A percentile compares a stretch with the other conserved stretches of the same genome.
Evolutionary conservation across 2,329 filamentous ascomycete species (phyloP).

Genomic region (Colletotrichum acutatum): DNA sequence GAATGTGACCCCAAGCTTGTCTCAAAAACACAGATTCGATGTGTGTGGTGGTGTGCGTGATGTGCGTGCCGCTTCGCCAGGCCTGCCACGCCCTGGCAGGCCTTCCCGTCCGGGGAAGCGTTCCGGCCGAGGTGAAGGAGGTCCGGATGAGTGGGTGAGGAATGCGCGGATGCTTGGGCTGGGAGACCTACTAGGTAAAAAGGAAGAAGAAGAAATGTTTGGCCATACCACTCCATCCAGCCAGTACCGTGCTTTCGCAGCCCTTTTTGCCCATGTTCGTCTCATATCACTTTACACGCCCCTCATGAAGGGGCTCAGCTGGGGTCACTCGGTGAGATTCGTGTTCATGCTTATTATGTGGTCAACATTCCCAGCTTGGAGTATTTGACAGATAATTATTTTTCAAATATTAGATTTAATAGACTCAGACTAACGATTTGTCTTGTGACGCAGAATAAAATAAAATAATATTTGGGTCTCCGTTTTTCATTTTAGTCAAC

Average conservation of each 20-base stretch:
- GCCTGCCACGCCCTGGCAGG: conserved; percentile 27
- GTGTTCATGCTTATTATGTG: conserved; percentile 34
- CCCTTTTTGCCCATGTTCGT: neutral
- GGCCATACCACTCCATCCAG: no score
- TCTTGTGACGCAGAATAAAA: neutral
- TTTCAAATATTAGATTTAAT: neutral
- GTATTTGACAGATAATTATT: neutral
- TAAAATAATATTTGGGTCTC: no score
- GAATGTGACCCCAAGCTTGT: conserved; percentile 9
- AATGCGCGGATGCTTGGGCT: conserved; percentile 2
- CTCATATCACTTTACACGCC: conserved; percentile 22
- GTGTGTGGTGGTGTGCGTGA: neutral
- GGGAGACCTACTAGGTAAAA: neutral
- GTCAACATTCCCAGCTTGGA: neutral
- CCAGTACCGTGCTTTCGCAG: neutral
- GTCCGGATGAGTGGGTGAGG: neutral
- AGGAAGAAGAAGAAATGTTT: conserved; percentile 5
- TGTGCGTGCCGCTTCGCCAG: neutral
- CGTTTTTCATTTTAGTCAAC: neutral
- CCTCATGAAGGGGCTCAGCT: neutral
- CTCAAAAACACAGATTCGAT: conserved; percentile 3
- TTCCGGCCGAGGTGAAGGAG: conserved; percentile 13
- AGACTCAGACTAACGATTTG: no score
- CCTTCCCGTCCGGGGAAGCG: conserved; percentile 27
- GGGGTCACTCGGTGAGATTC: conserved; percentile 18